A percentile compares a stretch with the other conserved stretches of the same genome.
phyloP scores from a whole-genome alignment of 2,329 filamentous ascomycete species.

The Paecilomyces formosus region DNA sequence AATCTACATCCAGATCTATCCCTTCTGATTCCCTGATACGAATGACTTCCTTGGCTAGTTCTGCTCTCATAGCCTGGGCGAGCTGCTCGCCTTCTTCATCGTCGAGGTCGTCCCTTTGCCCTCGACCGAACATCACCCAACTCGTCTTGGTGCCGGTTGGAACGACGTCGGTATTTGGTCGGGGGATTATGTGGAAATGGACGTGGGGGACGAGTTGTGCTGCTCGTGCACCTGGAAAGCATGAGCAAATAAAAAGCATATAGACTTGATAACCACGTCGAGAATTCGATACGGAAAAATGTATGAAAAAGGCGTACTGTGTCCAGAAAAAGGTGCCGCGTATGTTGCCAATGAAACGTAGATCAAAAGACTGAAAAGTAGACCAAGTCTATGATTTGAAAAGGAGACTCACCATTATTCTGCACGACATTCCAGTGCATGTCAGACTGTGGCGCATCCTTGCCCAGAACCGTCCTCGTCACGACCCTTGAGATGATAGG shows the following conservation, averaged over 20 bases:
- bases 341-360: background rate
- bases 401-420: slow-evolving; percentile 63
- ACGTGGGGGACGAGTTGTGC: slow-evolving; percentile 90
- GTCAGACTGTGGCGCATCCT: slow-evolving; percentile 20
- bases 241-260: background rate
- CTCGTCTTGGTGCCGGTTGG: slow-evolving; percentile 16
- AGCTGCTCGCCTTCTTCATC: slow-evolving; percentile 37
- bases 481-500: slow-evolving; percentile 58
- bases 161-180: slow-evolving; percentile 44
- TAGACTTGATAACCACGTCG: background rate
- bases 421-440: slow-evolving; percentile 92
- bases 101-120: slow-evolving; percentile 40
- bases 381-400: background rate
- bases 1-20: slow-evolving; percentile 23
- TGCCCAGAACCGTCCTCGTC: slow-evolving; percentile 57
- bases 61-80: slow-evolving; percentile 27
- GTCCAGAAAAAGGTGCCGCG: slow-evolving; percentile 1
- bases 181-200: slow-evolving; percentile 89
- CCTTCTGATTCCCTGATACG: slow-evolving; percentile 29
- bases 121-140: slow-evolving; percentile 41
- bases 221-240: slow-evolving; percentile 58
- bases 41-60: slow-evolving; percentile 29
- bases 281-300: background rate
- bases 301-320: background rate
- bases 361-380: background rate